phyloP scores from a whole-genome alignment of 495 filamentous ascomycete species.

The Staphylotrichum tortipilum region DNA sequence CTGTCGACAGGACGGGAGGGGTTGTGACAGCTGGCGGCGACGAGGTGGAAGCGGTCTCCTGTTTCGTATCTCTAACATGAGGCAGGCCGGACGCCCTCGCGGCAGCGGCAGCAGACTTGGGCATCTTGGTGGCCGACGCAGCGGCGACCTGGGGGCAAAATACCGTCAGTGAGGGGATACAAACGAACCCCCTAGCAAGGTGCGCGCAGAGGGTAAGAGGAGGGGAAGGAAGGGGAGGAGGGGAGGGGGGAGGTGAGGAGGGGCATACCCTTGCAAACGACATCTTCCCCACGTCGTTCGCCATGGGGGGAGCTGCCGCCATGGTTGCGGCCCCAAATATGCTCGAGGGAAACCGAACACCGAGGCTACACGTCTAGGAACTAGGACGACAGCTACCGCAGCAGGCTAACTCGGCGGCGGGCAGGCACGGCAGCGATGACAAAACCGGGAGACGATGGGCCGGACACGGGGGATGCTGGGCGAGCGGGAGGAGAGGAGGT shows the following conservation, averaged over 20 bases:
- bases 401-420: not conserved
- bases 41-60: not conserved
- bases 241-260: too few species aligned
- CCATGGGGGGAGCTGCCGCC: constrained; percentile 30
- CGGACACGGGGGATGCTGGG: too few species aligned
- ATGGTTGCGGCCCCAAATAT: constrained; percentile 14
- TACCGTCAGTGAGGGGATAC: constrained; percentile 3
- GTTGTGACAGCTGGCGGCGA: constrained; percentile 8
- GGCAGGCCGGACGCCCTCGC: constrained; percentile 15
- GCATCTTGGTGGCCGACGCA: constrained; percentile 43
- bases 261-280: constrained; percentile 54
- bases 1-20: constrained; percentile 3
- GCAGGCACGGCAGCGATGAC: not conserved
- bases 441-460: not conserved
- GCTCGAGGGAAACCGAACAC: too few species aligned
- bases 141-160: constrained; percentile 32
- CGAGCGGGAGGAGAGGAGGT: too few species aligned
- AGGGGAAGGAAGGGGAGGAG: too few species aligned
- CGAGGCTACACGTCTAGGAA: too few species aligned
- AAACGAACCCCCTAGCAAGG: too few species aligned
- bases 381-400: too few species aligned
- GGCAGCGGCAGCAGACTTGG: constrained; percentile 23
- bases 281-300: constrained; percentile 39
- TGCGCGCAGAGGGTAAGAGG: too few species aligned
- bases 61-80: constrained; percentile 7